Base-by-base conservation (phyloP, 768 basidiomycete genomes). In the Boletus rubroflammeus region DNA sequence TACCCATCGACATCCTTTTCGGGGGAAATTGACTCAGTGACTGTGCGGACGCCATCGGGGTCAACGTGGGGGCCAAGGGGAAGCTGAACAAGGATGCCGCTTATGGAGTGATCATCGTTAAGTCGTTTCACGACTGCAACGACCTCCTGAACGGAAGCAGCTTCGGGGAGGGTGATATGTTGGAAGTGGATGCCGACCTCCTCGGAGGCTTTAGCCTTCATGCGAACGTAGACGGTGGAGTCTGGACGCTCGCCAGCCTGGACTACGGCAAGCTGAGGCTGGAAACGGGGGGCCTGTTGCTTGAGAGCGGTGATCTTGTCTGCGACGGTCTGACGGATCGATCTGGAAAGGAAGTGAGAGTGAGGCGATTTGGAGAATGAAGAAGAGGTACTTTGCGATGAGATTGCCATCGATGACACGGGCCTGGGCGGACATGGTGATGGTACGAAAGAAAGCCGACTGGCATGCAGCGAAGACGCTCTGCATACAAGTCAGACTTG, bases 1-100 rank as follows among this genome's bases (percentile, higher is more conserved):
- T 63, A 94, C 92, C 94, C 97, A 71, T 99, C 97, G 56, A 99
- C 88, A 62, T 99, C 97, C 75, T 99, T 99, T 69, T 87, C 82
- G 17, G 93, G 93, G 55, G 85, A 89, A 55, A 99, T 85, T 11
- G 92, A 87, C 72, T 98, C 96, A n/a, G 94, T 98, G 49, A 99
- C 89, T 25, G 79, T 79, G 50, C 93, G 86, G 69, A 97, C 95
- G 23, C 85, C 93, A 31, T 89, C 90, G 7, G 87, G 68, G 32
- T 78, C 80, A 55, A 98, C 82, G 57, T 94, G 90, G 26, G 86
- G 80, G 11, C 90, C 89, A 2, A 99, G 83, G 23, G 97, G 97
- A 13, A 98, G 85, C 72, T 99, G 97, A 3, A 99, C 97, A 46
- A 99, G 81, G 46, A 99, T 86, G 32, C 95, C 97, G 63, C 84